A percentile compares a stretch with the other conserved stretches of the same genome.
phyloP scores from a whole-genome alignment of 177 flowering plant species.

The Tripterygium wilfordii region DNA sequence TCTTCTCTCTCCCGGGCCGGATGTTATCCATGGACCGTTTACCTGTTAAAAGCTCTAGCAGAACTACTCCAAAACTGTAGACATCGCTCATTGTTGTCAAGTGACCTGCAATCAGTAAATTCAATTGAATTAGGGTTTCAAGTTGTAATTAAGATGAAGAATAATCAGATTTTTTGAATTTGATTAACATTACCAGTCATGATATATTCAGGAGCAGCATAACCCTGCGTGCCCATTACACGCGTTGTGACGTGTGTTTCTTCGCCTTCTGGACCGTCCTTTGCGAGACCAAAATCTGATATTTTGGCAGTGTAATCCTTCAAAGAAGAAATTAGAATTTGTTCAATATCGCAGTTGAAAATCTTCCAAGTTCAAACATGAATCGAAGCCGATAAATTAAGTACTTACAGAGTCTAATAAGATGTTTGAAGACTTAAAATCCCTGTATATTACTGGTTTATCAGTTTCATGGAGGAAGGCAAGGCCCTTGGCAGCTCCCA shows the following conservation, averaged over 20 bases:
- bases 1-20: conserved; percentile 17
- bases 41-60: conserved; percentile 25
- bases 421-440: conserved; percentile 41
- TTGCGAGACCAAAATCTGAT: conserved; percentile 62
- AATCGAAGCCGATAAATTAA: background rate
- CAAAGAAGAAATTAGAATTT: background rate
- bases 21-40: conserved; percentile 17
- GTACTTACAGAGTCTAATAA: conserved; percentile 30
- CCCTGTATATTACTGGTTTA: conserved; percentile 32
- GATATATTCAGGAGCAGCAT: conserved; percentile 65
- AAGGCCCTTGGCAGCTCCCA: conserved; percentile 36
- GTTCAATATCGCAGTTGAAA: too few relatives aligned
- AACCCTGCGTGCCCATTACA: conserved; percentile 64
- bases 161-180: background rate
- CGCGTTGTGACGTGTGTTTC: conserved; percentile 54
- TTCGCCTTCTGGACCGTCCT: conserved; percentile 63
- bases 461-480: conserved; percentile 33
- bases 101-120: conserved; percentile 14
- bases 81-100: conserved; percentile 37
- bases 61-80: conserved; percentile 31
- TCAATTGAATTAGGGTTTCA: conserved; percentile 1
- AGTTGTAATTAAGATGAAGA: background rate
- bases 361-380: too few relatives aligned
- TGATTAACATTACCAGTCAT: conserved; percentile 41
- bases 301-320: conserved; percentile 54